Evolutionary conservation across 768 basidiomycete genomes (phyloP).

Genomic region (Dendrothele bispora): DNA sequence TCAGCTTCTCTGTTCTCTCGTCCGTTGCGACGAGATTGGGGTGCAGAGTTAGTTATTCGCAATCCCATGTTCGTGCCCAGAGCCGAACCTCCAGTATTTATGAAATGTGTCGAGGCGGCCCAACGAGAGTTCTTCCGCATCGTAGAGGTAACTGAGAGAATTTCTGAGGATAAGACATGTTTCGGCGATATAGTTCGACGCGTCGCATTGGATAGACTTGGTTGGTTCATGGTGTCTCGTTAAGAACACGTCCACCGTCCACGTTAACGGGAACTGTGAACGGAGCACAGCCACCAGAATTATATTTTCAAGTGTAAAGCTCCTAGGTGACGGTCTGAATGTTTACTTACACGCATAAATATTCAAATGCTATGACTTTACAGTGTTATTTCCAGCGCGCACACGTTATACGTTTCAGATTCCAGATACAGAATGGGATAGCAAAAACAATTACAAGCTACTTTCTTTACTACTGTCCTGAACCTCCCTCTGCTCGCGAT

Average conservation of each 20-base stretch:
- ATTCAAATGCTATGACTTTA: too few relatives aligned
- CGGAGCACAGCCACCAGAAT: too few relatives aligned
- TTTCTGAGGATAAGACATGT: slow-evolving; percentile 87
- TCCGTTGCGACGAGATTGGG: slow-evolving; percentile 40
- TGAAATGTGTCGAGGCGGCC: slow-evolving; percentile 73
- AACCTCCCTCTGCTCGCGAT: slow-evolving; percentile 42
- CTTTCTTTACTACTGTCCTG: too few relatives aligned
- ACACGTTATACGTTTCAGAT: too few relatives aligned
- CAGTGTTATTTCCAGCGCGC: too few relatives aligned
- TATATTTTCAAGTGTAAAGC: too few relatives aligned
- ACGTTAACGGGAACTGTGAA: too few relatives aligned
- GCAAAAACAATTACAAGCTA: too few relatives aligned
- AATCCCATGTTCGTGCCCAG: slow-evolving; percentile 77
- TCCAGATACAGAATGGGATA: too few relatives aligned
- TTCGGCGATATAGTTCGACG: slow-evolving; percentile 52
- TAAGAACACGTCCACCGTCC: too few relatives aligned
- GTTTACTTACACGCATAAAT: too few relatives aligned
- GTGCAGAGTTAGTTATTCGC: slow-evolving; percentile 54
- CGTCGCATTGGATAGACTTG: slow-evolving; percentile 6
- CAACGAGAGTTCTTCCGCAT: slow-evolving; percentile 99
- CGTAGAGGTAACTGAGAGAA: slow-evolving; percentile 84
- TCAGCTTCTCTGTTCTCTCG: slow-evolving; percentile 72
- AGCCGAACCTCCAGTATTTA: slow-evolving; percentile 61
- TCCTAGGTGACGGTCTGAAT: too few relatives aligned
- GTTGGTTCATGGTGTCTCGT: not conserved